A percentile compares a stretch with the other conserved stretches of the same genome.
Evolutionary conservation across 2,329 filamentous ascomycete species (phyloP).

Genomic region (Periconia macrospinosa): DNA sequence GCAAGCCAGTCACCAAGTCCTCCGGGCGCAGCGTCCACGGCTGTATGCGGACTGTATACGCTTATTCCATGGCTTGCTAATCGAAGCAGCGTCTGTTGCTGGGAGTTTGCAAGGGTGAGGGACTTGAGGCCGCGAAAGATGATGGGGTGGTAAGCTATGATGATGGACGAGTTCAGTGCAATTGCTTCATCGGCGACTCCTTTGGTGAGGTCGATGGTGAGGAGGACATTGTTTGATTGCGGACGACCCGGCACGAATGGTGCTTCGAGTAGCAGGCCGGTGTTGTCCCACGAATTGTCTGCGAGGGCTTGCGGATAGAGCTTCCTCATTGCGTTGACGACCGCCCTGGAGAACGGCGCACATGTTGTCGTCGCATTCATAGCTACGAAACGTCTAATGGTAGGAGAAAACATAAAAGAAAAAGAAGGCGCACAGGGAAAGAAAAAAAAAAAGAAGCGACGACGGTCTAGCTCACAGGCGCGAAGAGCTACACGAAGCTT

Average conservation of each 20-base stretch:
- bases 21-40: conserved; percentile 80
- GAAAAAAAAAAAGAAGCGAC: too few relatives aligned
- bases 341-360: conserved; percentile 66
- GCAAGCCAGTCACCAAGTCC: conserved; percentile 95
- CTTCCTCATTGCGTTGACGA: conserved; percentile 77
- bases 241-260: conserved; percentile 61
- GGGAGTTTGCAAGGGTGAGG: conserved; percentile 78
- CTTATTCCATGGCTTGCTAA: conserved; percentile 86
- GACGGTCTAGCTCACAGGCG: too few relatives aligned
- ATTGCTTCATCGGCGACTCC: conserved; percentile 91
- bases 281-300: conserved; percentile 93
- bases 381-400: conserved; percentile 35
- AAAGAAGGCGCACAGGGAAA: background rate
- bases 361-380: conserved; percentile 48
- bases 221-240: conserved; percentile 69
- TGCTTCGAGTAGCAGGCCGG: conserved; percentile 76
- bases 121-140: conserved; percentile 94
- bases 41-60: conserved; percentile 95
- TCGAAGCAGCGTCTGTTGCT: conserved; percentile 81
- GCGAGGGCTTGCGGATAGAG: conserved; percentile 90
- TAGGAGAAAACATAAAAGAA: conserved; percentile 36
- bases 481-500: background rate
- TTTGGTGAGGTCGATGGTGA: conserved; percentile 89
- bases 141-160: conserved; percentile 94
- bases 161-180: conserved; percentile 69